A percentile compares a stretch with the other conserved stretches of the same genome.
phyloP scores from a whole-genome alignment of 2,329 filamentous ascomycete genomes.

The Ophiocordyceps camponoti-rufipedis region DNA sequence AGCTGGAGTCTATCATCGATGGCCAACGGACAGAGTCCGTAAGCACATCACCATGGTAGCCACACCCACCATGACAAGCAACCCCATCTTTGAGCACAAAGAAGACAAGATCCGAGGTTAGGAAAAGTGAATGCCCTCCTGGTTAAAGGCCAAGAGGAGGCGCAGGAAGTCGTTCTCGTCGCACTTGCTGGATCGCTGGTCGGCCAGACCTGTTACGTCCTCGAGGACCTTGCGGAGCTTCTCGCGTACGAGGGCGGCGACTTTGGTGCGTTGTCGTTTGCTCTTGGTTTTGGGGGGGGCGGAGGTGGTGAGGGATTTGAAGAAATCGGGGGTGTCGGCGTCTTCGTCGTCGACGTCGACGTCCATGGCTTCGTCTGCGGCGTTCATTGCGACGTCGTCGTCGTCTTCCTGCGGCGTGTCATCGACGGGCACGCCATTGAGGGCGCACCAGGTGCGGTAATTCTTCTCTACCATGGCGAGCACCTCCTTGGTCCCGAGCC shows the following conservation, averaged over 20 bases:
- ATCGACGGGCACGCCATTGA: constrained; percentile 65
- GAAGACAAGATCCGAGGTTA: constrained; percentile 15
- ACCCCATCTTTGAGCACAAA: too few relatives aligned
- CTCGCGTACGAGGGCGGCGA: constrained; percentile 63
- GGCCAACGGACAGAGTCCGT: too few relatives aligned
- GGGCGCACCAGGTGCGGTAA: constrained; percentile 77
- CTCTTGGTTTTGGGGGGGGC: constrained; percentile 40
- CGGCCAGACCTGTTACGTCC: constrained; percentile 59
- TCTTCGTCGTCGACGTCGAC: constrained; percentile 43
- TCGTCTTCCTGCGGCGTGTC: constrained; percentile 36
- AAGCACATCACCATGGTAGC: too few relatives aligned
- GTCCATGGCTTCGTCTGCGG: constrained; percentile 20
- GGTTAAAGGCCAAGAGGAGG: constrained; percentile 66
- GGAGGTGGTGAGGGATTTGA: constrained; percentile 43
- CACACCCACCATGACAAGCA: too few relatives aligned
- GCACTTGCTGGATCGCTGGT: constrained; percentile 69
- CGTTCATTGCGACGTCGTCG: constrained; percentile 14
- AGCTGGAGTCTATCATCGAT: too few relatives aligned
- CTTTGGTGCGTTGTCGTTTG: constrained; percentile 61
- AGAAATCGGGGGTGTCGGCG: constrained; percentile 64
- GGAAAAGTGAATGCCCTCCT: constrained; percentile 83
- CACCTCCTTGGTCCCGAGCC: constrained; percentile 64
- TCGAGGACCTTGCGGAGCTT: constrained; percentile 79
- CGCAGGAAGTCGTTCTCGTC: constrained; percentile 87
- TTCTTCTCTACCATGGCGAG: constrained; percentile 71